Percentiles rank a stretch among this genome's conserved stretches.
These are phyloP conservation scores for Potentilla sterilis DNA, from an alignment of 306 rosid genomes.

Conservation along the genomic window DNA sequence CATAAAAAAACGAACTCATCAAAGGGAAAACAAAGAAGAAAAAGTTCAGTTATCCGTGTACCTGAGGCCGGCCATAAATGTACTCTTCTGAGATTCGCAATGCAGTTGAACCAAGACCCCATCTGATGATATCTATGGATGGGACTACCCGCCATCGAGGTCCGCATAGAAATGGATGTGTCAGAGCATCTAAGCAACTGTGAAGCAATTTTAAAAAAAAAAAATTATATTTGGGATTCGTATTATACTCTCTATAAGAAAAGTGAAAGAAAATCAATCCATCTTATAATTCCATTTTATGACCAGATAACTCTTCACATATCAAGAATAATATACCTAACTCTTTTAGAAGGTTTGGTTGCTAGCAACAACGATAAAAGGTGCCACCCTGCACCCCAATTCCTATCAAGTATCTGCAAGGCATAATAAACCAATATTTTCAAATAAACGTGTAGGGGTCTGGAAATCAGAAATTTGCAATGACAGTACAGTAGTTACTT, in stretches of 20 bases:
- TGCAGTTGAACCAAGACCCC: slow-evolving; percentile 97
- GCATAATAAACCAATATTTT: slow-evolving; percentile 22
- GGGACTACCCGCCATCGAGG: slow-evolving; percentile 96
- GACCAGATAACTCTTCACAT: slow-evolving; percentile 16
- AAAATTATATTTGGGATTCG: slow-evolving; percentile 1
- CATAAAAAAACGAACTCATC: neutral
- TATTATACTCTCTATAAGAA: slow-evolving; percentile 2
- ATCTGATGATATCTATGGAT: slow-evolving; percentile 82
- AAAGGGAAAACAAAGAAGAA: neutral
- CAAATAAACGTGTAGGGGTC: slow-evolving; percentile 22
- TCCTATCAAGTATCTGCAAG: slow-evolving; percentile 91
- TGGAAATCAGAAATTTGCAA: neutral
- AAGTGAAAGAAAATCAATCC: neutral
- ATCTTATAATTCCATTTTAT: slow-evolving; percentile 22
- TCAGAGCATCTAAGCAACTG: slow-evolving; percentile 97
- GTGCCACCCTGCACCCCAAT: slow-evolving; percentile 99
- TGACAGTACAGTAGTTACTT: slow-evolving; percentile 40
- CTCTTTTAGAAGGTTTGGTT: slow-evolving; percentile 69
- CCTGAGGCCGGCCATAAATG: slow-evolving; percentile 91
- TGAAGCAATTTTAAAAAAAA: slow-evolving; percentile 21
- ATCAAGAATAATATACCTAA: slow-evolving; percentile 47
- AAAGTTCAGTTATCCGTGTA: slow-evolving; percentile 23
- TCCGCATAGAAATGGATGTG: slow-evolving; percentile 97
- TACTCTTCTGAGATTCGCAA: slow-evolving; percentile 87
- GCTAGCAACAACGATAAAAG: slow-evolving; percentile 86